Evolutionary conservation across 176 grass and related monocot species (phyloP).

Genomic region (Juncus inflexus): DNA sequence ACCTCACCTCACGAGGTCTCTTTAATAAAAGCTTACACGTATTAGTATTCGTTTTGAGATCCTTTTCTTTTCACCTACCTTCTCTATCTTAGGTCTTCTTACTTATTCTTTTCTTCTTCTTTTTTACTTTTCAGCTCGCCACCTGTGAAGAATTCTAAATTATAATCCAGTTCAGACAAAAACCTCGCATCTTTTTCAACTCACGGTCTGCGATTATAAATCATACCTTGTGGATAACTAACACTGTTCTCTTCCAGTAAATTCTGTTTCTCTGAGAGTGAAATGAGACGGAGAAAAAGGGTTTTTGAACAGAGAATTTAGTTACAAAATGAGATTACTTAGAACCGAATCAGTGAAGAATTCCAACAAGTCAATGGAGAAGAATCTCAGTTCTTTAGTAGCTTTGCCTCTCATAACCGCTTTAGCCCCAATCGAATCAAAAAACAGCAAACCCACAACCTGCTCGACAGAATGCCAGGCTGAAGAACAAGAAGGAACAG

Average conservation of each 20-base stretch:
- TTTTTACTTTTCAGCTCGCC: no score
- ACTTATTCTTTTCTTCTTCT: not conserved
- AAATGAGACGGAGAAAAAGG: conserved; percentile 5
- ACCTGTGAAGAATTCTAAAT: no score
- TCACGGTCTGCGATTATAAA: conserved; percentile 9
- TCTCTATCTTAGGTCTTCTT: not conserved
- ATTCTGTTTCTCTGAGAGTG: not conserved
- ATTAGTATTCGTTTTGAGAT: not conserved
- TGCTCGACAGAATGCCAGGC: conserved; percentile 30
- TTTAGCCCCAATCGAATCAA: conserved; percentile 32
- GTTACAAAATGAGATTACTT: conserved; percentile 19
- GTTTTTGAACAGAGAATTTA: not conserved
- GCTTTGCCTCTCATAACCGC: conserved; percentile 25
- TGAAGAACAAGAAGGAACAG: conserved; percentile 34
- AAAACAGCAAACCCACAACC: conserved; percentile 15
- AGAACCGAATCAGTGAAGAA: conserved; percentile 1
- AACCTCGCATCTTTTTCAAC: not conserved
- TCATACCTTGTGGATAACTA: conserved; percentile 14
- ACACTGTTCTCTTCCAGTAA: conserved; percentile 9
- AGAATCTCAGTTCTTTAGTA: conserved; percentile 14
- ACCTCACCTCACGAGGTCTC: not conserved
- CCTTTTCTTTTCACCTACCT: conserved; percentile 17
- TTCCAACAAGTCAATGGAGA: conserved; percentile 18
- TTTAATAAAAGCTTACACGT: conserved; percentile 7
- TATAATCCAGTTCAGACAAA: no score